These are phyloP conservation scores for Aspergillus sclerotioniger DNA, from an alignment of 495 filamentous ascomycete species.

Conservation along the genomic window DNA sequence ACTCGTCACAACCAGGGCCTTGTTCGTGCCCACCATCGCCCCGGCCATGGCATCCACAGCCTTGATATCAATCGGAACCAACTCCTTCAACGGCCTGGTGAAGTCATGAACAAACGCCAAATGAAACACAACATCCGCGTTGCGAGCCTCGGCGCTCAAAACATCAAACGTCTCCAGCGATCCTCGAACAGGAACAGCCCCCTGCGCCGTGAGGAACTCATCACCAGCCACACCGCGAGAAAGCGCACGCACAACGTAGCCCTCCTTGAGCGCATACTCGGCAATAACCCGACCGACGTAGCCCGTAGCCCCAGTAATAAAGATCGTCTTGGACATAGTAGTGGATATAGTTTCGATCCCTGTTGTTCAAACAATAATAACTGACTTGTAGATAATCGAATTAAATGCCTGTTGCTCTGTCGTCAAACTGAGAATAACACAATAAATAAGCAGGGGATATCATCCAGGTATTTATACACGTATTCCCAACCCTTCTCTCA, in stretches of 20 bases:
- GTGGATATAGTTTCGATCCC: no score
- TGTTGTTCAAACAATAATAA: no score
- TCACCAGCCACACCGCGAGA: slow-evolving; percentile 39
- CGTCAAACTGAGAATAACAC: no score
- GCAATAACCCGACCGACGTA: slow-evolving; percentile 46
- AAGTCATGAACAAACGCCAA: slow-evolving; percentile 49
- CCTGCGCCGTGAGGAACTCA: slow-evolving; percentile 25
- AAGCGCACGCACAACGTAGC: slow-evolving; percentile 44
- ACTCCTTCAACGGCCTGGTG: slow-evolving; percentile 29
- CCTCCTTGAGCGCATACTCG: slow-evolving; percentile 37
- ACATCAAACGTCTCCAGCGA: slow-evolving; percentile 36
- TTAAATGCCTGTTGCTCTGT: no score
- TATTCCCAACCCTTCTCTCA: no score
- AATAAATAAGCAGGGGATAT: no score
- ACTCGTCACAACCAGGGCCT: slow-evolving; percentile 41
- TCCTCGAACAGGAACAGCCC: slow-evolving; percentile 34
- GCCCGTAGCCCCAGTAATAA: slow-evolving; percentile 51
- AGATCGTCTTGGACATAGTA: slow-evolving; percentile 26
- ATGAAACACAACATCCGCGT: slow-evolving; percentile 44
- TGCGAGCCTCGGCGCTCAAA: slow-evolving; percentile 33
- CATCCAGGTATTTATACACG: no score
- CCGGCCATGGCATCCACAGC: slow-evolving; percentile 40
- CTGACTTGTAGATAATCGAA: no score
- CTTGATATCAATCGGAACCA: slow-evolving; percentile 26
- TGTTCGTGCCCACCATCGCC: slow-evolving; percentile 31